Conservation (phyloP, 495 filamentous ascomycete genomes). For the Viridothelium virens region DNA sequence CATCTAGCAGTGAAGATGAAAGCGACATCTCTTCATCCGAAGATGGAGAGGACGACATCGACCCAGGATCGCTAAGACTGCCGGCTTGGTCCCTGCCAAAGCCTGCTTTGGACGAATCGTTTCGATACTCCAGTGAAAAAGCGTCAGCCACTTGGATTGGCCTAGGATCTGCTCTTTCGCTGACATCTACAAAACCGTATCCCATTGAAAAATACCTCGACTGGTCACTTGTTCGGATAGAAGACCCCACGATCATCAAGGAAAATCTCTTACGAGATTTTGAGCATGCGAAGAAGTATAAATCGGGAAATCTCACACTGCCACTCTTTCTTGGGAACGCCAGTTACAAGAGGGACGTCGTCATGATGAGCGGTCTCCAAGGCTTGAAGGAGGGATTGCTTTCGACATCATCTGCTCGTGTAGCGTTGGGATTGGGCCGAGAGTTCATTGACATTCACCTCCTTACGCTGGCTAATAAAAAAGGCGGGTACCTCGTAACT, state of each 20-base stretch:
- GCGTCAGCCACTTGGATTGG: not conserved
- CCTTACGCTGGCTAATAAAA: not conserved
- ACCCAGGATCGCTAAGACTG: not conserved
- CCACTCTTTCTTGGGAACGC: not conserved
- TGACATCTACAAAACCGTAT: not conserved
- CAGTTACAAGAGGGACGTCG: not conserved
- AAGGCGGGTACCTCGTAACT: not conserved
- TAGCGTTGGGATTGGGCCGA: not conserved
- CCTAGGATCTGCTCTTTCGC: not conserved
- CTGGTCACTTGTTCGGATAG: not conserved
- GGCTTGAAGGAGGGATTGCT: constrained; percentile 8
- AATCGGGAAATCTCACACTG: constrained; percentile 1
- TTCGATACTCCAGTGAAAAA: not conserved
- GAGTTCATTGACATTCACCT: not conserved
- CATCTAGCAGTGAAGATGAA: not conserved
- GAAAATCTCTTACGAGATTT: not conserved
- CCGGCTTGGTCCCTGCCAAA: not conserved
- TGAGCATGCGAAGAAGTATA: not conserved
- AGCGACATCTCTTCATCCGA: constrained; percentile 9
- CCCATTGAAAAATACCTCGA: not conserved
- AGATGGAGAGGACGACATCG: not conserved
- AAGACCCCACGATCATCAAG: not conserved
- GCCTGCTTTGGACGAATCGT: not conserved
- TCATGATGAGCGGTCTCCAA: constrained; percentile 4
- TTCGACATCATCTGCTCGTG: not conserved